Conservation (phyloP, 2,329 filamentous ascomycete genomes). For the Colletotrichum somersetense region DNA sequence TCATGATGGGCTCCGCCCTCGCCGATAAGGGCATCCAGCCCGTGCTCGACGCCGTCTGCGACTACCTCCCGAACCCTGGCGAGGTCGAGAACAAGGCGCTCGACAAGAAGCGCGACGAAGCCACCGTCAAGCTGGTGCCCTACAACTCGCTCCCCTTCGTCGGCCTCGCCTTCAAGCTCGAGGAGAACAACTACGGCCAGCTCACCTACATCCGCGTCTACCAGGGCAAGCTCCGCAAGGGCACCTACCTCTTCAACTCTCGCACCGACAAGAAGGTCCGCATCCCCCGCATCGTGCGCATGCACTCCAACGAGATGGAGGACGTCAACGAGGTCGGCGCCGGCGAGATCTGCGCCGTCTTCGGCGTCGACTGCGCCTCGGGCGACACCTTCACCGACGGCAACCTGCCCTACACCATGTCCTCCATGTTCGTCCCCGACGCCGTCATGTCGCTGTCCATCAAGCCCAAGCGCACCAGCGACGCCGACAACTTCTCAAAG, state of each 20-base stretch:
- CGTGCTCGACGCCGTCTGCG: conserved; percentile 95
- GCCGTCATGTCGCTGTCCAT: conserved; percentile 98
- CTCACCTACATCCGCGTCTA: conserved; percentile 99
- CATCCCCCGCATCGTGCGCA: conserved; percentile 95
- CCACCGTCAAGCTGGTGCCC: conserved; percentile 86
- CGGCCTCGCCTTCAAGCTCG: conserved; percentile 96
- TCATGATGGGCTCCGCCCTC: conserved; percentile 95
- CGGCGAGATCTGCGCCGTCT: conserved; percentile 98
- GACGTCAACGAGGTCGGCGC: conserved; percentile 93
- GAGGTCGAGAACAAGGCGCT: conserved; percentile 92
- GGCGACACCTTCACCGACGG: conserved; percentile 99
- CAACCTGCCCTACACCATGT: conserved; percentile 92
- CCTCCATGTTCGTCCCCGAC: conserved; percentile 97
- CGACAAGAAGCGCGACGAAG: conserved; percentile 83
- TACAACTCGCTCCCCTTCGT: conserved; percentile 96
- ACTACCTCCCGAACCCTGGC: conserved; percentile 92
- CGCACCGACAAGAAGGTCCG: conserved; percentile 96
- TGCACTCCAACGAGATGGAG: conserved; percentile 99
- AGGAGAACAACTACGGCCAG: conserved; percentile 98
- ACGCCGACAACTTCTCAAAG: conserved; percentile 95
- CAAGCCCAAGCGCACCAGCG: conserved; percentile 92
- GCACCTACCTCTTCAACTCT: conserved; percentile 92
- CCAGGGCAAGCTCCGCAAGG: conserved; percentile 91
- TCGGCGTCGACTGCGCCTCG: conserved; percentile 96
- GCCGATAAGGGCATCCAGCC: conserved; percentile 96